These are phyloP conservation scores for Eutrema japonicum DNA, from an alignment of 345 rosid species.

Conservation along the genomic window DNA sequence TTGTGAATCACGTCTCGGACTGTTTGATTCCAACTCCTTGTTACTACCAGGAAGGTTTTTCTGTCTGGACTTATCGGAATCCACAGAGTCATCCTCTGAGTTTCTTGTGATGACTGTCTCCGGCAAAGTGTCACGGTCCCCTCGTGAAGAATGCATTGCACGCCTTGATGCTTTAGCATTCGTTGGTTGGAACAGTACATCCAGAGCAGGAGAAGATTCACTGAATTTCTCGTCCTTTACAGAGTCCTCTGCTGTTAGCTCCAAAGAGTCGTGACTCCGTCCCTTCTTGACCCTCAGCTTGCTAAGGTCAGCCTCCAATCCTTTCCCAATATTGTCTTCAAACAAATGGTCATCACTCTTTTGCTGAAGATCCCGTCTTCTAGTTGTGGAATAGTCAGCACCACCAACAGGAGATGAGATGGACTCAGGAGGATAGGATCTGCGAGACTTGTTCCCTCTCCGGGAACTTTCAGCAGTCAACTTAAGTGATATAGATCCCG, in stretches of 20 bases:
- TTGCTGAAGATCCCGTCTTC: conserved; percentile 14
- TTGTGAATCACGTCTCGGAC: conserved; percentile 34
- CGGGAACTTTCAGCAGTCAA: conserved; percentile 33
- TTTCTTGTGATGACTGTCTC: conserved; percentile 35
- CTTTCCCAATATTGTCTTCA: conserved; percentile 25
- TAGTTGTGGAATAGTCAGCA: conserved; percentile 18
- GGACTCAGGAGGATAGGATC: conserved; percentile 41
- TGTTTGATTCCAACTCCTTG: conserved; percentile 36
- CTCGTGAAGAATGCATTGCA: conserved; percentile 31
- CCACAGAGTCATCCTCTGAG: conserved; percentile 24
- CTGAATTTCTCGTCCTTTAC: conserved; percentile 3
- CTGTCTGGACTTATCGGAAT: conserved; percentile 9
- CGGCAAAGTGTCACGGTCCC: conserved; percentile 2
- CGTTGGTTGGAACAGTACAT: conserved; percentile 20
- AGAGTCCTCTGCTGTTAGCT: conserved; percentile 29
- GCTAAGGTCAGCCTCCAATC: conserved; percentile 3
- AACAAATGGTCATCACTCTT: conserved; percentile 16
- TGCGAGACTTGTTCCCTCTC: conserved; percentile 35
- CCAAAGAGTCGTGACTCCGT: conserved; percentile 35
- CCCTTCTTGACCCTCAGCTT: conserved; percentile 27
- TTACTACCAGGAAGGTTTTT: conserved; percentile 23
- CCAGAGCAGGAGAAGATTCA: conserved; percentile 17
- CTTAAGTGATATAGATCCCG: conserved; percentile 38
- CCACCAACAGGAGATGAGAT: conserved; percentile 29
- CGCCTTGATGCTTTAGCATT: conserved; percentile 34